phyloP scores from a whole-genome alignment of 108 stramenopile species.

The Skeletonema potamos region DNA sequence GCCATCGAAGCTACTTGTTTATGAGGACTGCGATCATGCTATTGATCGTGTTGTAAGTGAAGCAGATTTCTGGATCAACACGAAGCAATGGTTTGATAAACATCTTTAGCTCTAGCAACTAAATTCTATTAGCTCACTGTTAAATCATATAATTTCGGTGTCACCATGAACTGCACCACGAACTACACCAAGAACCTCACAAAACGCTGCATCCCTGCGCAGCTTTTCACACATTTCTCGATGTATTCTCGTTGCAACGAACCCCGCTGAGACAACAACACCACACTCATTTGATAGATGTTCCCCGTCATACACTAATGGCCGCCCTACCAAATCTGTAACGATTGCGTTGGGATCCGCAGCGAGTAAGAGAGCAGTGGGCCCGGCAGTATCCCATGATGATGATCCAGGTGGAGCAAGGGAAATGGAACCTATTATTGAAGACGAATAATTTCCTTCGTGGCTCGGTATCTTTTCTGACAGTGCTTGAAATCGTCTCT shows the following conservation, averaged over 20 bases:
- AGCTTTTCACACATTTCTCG: constrained; percentile 23
- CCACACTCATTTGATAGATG: constrained; percentile 36
- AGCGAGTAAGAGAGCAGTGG: constrained; percentile 44
- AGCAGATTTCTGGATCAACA: constrained; percentile 83
- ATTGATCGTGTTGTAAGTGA: constrained; percentile 66
- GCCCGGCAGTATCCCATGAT: constrained; percentile 50
- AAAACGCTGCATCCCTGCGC: constrained; percentile 21
- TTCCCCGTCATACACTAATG: constrained; percentile 36
- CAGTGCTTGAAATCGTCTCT: constrained; percentile 21
- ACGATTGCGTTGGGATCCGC: constrained; percentile 47
- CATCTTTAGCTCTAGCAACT: constrained; percentile 42
- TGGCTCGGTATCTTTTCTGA: not conserved
- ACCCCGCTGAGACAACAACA: constrained; percentile 38
- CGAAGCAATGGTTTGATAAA: constrained; percentile 74
- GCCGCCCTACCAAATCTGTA: constrained; percentile 49
- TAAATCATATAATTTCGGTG: not conserved
- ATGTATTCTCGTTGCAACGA: constrained; percentile 28
- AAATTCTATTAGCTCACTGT: not conserved
- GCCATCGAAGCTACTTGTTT: constrained; percentile 65
- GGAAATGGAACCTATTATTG: constrained; percentile 35
- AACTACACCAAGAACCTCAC: constrained; percentile 8
- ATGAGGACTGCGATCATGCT: constrained; percentile 80
- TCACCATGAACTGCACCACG: not conserved
- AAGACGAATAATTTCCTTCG: not conserved
- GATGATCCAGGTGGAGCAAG: constrained; percentile 44